Evolutionary conservation across 257 asterid species (phyloP).

Genomic region (Catharanthus roseus): DNA sequence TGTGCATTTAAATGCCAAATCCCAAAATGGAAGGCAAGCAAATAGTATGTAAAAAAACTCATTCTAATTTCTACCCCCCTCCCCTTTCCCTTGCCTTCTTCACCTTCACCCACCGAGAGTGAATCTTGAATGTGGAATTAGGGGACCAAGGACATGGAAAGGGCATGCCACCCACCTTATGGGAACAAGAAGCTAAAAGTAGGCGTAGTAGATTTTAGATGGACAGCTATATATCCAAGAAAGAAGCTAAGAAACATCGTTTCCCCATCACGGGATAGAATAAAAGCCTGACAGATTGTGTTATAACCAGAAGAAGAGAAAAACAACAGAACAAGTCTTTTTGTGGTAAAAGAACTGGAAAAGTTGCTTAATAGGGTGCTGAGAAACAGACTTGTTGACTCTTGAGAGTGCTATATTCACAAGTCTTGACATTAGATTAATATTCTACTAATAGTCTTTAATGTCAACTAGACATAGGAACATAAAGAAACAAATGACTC

Average conservation of each 20-base stretch:
- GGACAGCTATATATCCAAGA: background rate
- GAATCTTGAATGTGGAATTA: background rate
- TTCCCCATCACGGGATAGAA: background rate
- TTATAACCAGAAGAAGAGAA: background rate
- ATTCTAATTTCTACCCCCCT: background rate
- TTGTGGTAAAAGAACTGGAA: too few relatives aligned
- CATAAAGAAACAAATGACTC: conserved; percentile 4
- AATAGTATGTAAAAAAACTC: background rate
- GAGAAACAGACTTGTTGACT: background rate
- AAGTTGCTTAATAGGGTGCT: background rate
- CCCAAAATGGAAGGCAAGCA: background rate
- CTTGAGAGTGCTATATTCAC: background rate
- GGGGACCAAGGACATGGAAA: background rate
- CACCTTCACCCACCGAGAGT: background rate
- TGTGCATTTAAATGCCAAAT: background rate
- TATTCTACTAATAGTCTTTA: background rate
- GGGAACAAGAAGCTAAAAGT: background rate
- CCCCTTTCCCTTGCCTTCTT: too few relatives aligned
- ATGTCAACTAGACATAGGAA: conserved; percentile 6
- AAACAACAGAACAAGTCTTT: background rate
- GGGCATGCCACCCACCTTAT: background rate
- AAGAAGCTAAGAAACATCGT: background rate
- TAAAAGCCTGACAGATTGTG: background rate
- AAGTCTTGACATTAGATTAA: background rate
- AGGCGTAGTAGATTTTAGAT: background rate